Conservation (phyloP, 768 basidiomycete genomes). For the Xerocomus spinulosus region DNA sequence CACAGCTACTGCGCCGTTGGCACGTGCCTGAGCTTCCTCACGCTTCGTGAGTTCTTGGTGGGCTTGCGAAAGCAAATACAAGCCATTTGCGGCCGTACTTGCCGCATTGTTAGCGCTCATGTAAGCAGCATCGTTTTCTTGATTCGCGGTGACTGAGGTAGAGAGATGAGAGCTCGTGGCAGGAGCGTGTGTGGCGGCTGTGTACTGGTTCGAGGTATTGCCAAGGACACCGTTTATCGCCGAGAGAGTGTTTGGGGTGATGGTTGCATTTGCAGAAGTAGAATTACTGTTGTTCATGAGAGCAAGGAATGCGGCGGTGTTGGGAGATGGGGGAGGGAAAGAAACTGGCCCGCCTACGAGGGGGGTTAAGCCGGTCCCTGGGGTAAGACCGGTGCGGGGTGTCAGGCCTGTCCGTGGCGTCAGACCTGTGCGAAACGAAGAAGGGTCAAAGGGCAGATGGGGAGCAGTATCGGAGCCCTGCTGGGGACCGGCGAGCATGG, state of each 20-base stretch:
- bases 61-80: constrained; percentile 90
- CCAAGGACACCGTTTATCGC: constrained; percentile 75
- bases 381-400: constrained; percentile 78
- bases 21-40: constrained; percentile 77
- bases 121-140: constrained; percentile 32
- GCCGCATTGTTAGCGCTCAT: constrained; percentile 54
- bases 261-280: constrained; percentile 38
- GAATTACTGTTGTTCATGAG: constrained; percentile 68
- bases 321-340: constrained; percentile 82
- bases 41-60: constrained; percentile 95
- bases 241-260: constrained; percentile 57
- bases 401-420: constrained; percentile 86
- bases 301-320: constrained; percentile 87
- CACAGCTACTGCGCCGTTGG: too few relatives aligned
- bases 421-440: constrained; percentile 77
- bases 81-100: constrained; percentile 78
- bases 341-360: constrained; percentile 67
- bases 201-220: constrained; percentile 24
- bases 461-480: constrained; percentile 37
- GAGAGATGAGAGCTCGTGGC: constrained; percentile 34
- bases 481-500: constrained; percentile 90
- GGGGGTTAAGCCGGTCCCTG: constrained; percentile 71
- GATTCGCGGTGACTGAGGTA: constrained; percentile 32
- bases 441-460: constrained; percentile 58
- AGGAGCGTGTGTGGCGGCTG: constrained; percentile 30